Evolutionary conservation across 192 early-diverging fungal species (phyloP), one percentile per base, ranked within the genome.

Genomic region (Coemansia sp.): DNA sequence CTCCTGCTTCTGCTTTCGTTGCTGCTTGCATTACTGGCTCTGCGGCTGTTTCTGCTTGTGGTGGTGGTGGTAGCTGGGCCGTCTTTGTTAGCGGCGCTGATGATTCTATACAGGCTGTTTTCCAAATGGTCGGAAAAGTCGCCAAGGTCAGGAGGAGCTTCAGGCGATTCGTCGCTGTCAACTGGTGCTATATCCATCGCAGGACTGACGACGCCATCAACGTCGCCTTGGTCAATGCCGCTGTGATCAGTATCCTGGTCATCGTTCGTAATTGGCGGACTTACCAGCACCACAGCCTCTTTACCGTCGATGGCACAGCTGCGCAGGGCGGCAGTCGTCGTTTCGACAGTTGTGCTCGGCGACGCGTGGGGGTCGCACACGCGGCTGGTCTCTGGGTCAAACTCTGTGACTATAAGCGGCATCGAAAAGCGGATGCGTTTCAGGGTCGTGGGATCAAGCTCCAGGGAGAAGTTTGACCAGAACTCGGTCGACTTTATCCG

Each of bases 381-480:
- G 10, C 67, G 66, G 47, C 64, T 66, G 11, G 57, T 68, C 5
- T 76, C 70, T 4, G 74, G 70, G 55, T 70, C 70, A 53, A 77
- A 82, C 53, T 82, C 80, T 28, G 80, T 82, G 30, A 82, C 71
- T 44, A 75, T 82, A n/a, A 76, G 67, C n/a, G 80, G 80, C 70
- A 82, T 74, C 4, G 80, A 82, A 44, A 82, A 82, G 50, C 80
- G 80, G 22, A 77, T 76, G 27, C 80, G 70, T 36, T 67, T 72
- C 23, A 82, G 68, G 27, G 63, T 66, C 22, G 67, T 70, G 2
- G 80, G 74, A 37, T 82, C 71, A 20, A 82, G 61, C 64, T 79
- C 75, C 31, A 72, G 50, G 14, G 75, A 66, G 67, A 79, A 79
- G 63, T 72, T 79, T 31, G 75, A 63, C 75, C 75, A 79, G 47